Base-by-base conservation (phyloP, 805 yeast species). In the Ogataea allantospora region DNA sequence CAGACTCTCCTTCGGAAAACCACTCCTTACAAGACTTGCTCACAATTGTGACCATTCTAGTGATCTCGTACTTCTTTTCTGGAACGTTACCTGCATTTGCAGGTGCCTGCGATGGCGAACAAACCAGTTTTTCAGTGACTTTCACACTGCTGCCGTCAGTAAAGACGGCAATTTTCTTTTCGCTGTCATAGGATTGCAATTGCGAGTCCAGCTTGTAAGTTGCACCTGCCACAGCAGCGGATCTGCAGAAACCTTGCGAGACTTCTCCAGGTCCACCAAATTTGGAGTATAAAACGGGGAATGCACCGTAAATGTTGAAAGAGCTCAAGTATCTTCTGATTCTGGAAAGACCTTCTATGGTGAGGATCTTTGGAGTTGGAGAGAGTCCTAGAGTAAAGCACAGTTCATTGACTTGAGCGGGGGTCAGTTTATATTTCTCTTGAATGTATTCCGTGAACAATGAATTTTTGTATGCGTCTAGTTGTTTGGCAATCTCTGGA, bases 221-320 rank as follows among this genome's bases (percentile, higher is more conserved):
- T 38, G 97, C 83, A 38, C 98, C 98, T 13, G 93, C 98, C 46
- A 91, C 98, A 10, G 99, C 99, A 3, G 98, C 98, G 41, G 95
- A 84, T 52, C 99, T 75, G 65, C 97, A 91, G 62, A 93, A 91
- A 2, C 97, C 99, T 66, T 91, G 99, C 11, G 95, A 81, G 18
- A 91, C 68, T 63, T 91, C 99, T 36, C 98, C 96, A 0, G 95
- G 89, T 2, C 96, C 95, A 40, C 98, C 99, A 64, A 81, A 91
- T 68, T 88, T 91, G 34, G 95, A 84, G 52, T 82, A 82, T 67
- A 91, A 71, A 9, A 86, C 95, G 2, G 99, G 97, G 71, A 93
- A 91, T 47, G 79, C 83, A 10, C 99, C 99, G 61, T 89, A 93
- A 4, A 89, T 87, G 51, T 89, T 95, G 57, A 87, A 82, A 12